Evolutionary conservation across 2,329 filamentous ascomycete species (phyloP), one percentile per base, ranked within the genome.

Genomic region (Zymoseptoria tritici): DNA sequence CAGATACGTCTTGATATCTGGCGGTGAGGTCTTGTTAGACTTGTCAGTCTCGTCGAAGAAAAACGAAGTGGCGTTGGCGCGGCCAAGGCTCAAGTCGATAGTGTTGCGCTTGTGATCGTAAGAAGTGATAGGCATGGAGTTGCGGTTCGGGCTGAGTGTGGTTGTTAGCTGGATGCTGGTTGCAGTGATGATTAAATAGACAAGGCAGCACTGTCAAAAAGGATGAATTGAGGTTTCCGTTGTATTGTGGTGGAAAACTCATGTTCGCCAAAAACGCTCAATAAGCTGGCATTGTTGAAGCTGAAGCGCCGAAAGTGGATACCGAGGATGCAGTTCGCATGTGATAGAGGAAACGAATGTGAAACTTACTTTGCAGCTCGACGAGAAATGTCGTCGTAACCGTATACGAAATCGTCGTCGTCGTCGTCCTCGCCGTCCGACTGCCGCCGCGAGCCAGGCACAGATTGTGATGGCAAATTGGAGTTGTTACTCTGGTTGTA

Each of bases 361-460:
- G 49, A 42, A 22, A 91, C 90, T 85, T 85, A 94, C 90, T 87
- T 85, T 73, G 90, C 89, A 55, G 84, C 85, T 58, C 89, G 83
- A 70, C 89, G 88, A 68, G 86, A 86, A 81, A 67, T 87, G 82
- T 72, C 87, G 81, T 64, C 85, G 80, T 69, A 88, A 83, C 64
- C 63, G 55, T 67, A 71, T 2, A 69, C 64, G 56, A 71, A 77
- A 31, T 78, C 85, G 71, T 91, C 88, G 71, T 93, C 91, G 71
- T 93, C 91, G 69, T 96, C 90, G 67, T 93, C 89, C 66, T 93
- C 89, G 72, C 97, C 83, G 59, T 81, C 89, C 57, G 93, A 97
- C 72, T 96, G 95, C 66, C 92, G 88, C 65, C 92, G 85, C 62
- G 92, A 94, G 29, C 84, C 86, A 53, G 92, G 91, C 55, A 96